A percentile compares a stretch with the other conserved stretches of the same genome.
Conservation (phyloP, 345 rosid genomes). For the Sonneratia caseolaris region DNA sequence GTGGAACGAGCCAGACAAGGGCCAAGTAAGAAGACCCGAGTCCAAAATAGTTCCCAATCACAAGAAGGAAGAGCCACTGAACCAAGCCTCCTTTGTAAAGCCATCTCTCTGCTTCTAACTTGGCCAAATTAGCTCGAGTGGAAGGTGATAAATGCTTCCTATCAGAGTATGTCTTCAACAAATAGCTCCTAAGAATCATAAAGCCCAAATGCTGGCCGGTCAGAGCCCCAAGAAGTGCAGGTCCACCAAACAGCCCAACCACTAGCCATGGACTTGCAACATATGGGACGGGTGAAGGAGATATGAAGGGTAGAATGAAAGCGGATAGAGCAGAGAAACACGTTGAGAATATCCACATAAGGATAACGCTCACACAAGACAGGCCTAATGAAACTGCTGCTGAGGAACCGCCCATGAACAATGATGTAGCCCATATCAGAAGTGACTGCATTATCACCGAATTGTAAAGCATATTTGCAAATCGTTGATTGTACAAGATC, state of each 20-base stretch:
- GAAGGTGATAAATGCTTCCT: conserved; percentile 36
- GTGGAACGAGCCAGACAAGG: conserved; percentile 76
- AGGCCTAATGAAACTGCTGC: conserved; percentile 53
- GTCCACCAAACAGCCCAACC: conserved; percentile 79
- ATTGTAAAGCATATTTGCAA: conserved; percentile 64
- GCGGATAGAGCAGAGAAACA: conserved; percentile 62
- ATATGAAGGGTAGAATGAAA: conserved; percentile 56
- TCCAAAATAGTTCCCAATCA: conserved; percentile 58
- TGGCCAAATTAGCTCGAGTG: conserved; percentile 41
- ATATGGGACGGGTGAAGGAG: conserved; percentile 74
- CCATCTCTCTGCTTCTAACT: conserved; percentile 93
- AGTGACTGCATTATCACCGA: conserved; percentile 78
- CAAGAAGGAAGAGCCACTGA: conserved; percentile 75
- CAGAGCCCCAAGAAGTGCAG: conserved; percentile 80
- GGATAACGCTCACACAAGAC: conserved; percentile 57
- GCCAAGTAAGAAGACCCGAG: conserved; percentile 80
- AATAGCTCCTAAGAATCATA: conserved; percentile 39
- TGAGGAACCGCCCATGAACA: conserved; percentile 83
- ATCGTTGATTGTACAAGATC: conserved; percentile 54
- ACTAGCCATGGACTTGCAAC: conserved; percentile 69
- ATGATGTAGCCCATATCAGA: conserved; percentile 70
- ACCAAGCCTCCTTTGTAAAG: conserved; percentile 76
- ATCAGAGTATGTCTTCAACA: conserved; percentile 39
- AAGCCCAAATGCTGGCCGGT: conserved; percentile 81
- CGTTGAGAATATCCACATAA: conserved; percentile 63